Percentiles rank a stretch among this genome's conserved stretches.
phyloP scores from a whole-genome alignment of 495 filamentous ascomycete genomes.

The Friedmanniomyces simplex region DNA sequence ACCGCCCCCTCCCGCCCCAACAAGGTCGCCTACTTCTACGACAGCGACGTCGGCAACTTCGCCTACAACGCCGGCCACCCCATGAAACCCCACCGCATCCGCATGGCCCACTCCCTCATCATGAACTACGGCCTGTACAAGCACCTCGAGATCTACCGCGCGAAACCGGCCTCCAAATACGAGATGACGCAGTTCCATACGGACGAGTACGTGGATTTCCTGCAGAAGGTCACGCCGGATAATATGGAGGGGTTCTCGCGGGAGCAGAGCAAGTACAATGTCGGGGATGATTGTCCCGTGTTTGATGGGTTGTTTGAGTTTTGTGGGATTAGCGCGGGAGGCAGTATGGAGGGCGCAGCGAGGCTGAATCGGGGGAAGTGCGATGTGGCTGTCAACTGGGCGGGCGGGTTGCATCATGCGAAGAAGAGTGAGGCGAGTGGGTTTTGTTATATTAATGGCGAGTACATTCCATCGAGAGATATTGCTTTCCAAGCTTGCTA shows the following conservation, averaged over 20 bases:
- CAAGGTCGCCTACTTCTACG: constrained; percentile 93
- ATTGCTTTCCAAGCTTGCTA: not conserved
- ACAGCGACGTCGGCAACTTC: constrained; percentile 93
- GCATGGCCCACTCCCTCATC: constrained; percentile 90
- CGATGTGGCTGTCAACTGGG: constrained; percentile 97
- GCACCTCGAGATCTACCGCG: constrained; percentile 98
- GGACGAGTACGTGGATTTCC: constrained; percentile 97
- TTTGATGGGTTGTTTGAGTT: constrained; percentile 98
- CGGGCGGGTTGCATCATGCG: constrained; percentile 91
- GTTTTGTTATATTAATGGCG: constrained; percentile 98
- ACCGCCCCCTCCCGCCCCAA: constrained; percentile 35
- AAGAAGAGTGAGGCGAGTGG: constrained; percentile 95
- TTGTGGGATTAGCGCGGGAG: constrained; percentile 93
- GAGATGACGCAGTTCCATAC: constrained; percentile 99
- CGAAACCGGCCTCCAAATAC: constrained; percentile 87
- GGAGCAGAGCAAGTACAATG: constrained; percentile 94
- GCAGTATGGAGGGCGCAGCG: constrained; percentile 93
- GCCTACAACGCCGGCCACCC: constrained; percentile 97
- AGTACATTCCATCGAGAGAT: constrained; percentile 15
- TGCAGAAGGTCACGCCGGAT: constrained; percentile 91
- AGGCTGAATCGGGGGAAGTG: constrained; percentile 87
- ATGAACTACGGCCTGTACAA: constrained; percentile 99
- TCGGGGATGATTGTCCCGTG: constrained; percentile 94
- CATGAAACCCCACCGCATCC: constrained; percentile 98
- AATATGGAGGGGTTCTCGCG: constrained; percentile 93